These are phyloP conservation scores for Penicillium olsonii DNA, from an alignment of 2,329 filamentous ascomycete genomes.

Conservation along the genomic window DNA sequence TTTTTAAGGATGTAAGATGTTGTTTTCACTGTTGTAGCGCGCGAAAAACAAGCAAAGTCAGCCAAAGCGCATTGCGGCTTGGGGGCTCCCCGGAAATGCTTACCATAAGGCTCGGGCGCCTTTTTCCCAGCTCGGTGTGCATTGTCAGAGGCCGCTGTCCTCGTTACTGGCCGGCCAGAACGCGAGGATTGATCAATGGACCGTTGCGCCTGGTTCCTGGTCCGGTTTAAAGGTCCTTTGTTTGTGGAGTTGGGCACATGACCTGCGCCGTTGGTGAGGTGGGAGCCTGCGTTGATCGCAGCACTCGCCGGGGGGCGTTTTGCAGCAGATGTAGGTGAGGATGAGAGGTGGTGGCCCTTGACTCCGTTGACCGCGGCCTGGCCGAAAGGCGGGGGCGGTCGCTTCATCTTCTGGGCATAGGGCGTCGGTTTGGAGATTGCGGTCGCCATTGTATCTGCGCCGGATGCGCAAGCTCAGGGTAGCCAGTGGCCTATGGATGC, in stretches of 20 bases:
- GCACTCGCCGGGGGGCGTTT: slow-evolving; percentile 55
- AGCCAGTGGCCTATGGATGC: slow-evolving; percentile 19
- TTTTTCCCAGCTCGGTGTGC: slow-evolving; percentile 42
- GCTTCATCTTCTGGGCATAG: slow-evolving; percentile 64
- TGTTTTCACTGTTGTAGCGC: slow-evolving; percentile 62
- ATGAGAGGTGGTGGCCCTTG: slow-evolving; percentile 59
- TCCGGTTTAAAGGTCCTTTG: slow-evolving; percentile 50
- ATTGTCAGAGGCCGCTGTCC: slow-evolving; percentile 28
- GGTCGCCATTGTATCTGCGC: slow-evolving; percentile 43
- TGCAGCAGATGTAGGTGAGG: slow-evolving; percentile 56
- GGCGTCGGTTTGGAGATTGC: slow-evolving; percentile 47
- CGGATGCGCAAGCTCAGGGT: slow-evolving; percentile 20
- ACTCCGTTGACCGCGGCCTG: slow-evolving; percentile 63
- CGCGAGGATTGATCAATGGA: slow-evolving; percentile 35
- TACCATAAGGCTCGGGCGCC: slow-evolving; percentile 50
- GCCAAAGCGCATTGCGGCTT: slow-evolving; percentile 7
- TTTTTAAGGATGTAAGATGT: slow-evolving; percentile 80
- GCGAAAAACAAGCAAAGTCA: slow-evolving; percentile 19
- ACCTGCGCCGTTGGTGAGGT: slow-evolving; percentile 40
- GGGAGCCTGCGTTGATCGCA: slow-evolving; percentile 45
- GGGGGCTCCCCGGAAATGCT: slow-evolving; percentile 15
- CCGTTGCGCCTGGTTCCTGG: slow-evolving; percentile 58
- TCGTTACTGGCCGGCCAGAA: slow-evolving; percentile 37
- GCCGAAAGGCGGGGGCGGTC: slow-evolving; percentile 65
- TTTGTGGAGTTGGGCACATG: slow-evolving; percentile 20